Evolutionary conservation across 345 rosid genomes (phyloP).

Genomic region (Hibiscus tridactylites): DNA sequence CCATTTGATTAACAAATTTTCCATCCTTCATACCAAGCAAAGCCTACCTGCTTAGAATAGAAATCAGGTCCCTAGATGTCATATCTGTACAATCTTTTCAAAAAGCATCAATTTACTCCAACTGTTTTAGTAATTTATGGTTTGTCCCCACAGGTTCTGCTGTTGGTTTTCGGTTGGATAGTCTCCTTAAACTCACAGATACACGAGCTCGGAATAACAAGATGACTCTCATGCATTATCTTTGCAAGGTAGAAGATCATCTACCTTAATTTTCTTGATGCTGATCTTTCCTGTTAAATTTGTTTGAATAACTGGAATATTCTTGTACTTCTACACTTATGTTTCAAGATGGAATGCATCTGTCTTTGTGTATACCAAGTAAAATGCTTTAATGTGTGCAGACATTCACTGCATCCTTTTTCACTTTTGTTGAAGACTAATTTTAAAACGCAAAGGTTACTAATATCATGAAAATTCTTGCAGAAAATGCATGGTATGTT

Average conservation of each 20-base stretch:
- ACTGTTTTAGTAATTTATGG: not conserved
- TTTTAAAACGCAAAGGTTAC: not conserved
- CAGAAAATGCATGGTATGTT: not conserved
- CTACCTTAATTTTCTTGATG: not conserved
- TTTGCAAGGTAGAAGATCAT: constrained; percentile 55
- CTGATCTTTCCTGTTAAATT: not conserved
- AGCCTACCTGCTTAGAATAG: not conserved
- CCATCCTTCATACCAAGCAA: too few species aligned
- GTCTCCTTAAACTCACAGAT: constrained; percentile 85
- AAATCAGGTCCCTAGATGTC: not conserved
- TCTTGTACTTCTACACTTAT: not conserved
- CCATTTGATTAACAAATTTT: too few species aligned
- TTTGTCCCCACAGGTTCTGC: constrained; percentile 57
- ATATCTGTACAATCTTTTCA: not conserved
- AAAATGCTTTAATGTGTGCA: not conserved
- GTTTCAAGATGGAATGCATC: not conserved
- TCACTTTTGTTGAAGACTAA: not conserved
- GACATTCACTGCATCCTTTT: not conserved
- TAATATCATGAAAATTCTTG: constrained; percentile 1
- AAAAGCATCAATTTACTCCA: constrained; percentile 1
- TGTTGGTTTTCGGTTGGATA: constrained; percentile 75
- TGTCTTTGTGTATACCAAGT: not conserved
- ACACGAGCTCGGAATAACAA: constrained; percentile 67
- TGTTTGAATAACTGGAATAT: not conserved
- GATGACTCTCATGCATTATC: constrained; percentile 91